phyloP scores from a whole-genome alignment of 106 monocot species.

The Platanthera zijinensis region DNA sequence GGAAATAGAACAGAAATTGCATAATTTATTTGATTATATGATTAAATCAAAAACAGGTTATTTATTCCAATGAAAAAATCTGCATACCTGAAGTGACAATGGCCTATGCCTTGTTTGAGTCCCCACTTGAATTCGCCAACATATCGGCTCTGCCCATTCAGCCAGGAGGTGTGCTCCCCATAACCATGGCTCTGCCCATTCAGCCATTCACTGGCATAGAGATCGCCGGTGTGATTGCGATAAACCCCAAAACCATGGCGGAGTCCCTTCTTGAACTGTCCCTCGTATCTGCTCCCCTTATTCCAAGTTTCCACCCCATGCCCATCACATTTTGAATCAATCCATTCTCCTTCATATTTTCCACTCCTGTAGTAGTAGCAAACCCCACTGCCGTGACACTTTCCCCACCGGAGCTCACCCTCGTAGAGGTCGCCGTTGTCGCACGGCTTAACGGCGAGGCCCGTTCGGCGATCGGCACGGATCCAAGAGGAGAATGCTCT shows the following conservation, averaged over 20 bases:
- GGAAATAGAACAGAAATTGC: too few species aligned
- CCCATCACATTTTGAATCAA: conserved; percentile 10
- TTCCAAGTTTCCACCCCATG: too few species aligned
- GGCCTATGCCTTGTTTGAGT: conserved; percentile 17
- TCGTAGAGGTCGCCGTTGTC: too few species aligned
- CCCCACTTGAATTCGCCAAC: too few species aligned
- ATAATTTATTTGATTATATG: too few species aligned
- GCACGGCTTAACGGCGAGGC: not conserved
- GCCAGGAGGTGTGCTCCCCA: too few species aligned
- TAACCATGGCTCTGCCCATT: not conserved
- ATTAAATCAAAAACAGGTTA: too few species aligned
- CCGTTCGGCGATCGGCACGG: not conserved
- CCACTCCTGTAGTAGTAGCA: conserved; percentile 21
- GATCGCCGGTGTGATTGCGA: conserved; percentile 14
- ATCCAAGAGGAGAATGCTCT: not conserved
- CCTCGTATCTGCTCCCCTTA: too few species aligned
- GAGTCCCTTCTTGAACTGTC: not conserved
- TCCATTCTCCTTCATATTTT: conserved; percentile 21
- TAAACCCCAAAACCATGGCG: conserved; percentile 20
- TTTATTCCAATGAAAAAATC: not conserved
- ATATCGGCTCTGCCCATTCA: too few species aligned
- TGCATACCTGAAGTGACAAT: conserved; percentile 14
- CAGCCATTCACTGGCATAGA: conserved; percentile 19
- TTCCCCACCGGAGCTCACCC: not conserved
- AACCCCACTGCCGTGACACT: conserved; percentile 19